These are phyloP conservation scores for Parmales sp. DNA, from an alignment of 108 stramenopile genomes.

Conservation along the genomic window DNA sequence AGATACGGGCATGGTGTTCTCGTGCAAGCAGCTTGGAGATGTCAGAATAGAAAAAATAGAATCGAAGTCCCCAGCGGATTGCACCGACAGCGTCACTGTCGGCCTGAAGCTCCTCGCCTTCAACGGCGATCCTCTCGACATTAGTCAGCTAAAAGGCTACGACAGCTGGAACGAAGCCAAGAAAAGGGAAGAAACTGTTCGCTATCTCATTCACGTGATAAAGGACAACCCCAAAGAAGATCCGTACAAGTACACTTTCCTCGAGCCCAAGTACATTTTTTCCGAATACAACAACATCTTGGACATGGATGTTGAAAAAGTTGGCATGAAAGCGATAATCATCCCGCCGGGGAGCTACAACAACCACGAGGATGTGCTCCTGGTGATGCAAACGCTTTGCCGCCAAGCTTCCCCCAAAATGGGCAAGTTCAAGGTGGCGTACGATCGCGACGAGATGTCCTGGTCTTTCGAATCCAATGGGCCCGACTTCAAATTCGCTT, in stretches of 20 bases:
- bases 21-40: background rate
- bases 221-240: background rate
- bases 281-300: conserved; percentile 6
- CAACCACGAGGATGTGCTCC: background rate
- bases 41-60: background rate
- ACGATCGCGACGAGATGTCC: background rate
- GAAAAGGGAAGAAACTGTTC: background rate
- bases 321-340: background rate
- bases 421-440: background rate
- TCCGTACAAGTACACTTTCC: background rate
- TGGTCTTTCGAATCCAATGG: background rate
- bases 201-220: background rate
- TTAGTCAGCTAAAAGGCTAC: background rate
- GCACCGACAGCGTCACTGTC: background rate
- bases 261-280: background rate
- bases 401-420: background rate
- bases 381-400: background rate
- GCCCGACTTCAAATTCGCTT: background rate
- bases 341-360: background rate
- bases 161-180: background rate
- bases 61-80: background rate
- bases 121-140: background rate
- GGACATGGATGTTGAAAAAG: background rate
- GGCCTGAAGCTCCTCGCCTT: conserved; percentile 3
- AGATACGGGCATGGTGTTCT: background rate